Evolutionary conservation across 2,329 filamentous ascomycete species (phyloP).

Genomic region (Pseudogymnoascus sp.): DNA sequence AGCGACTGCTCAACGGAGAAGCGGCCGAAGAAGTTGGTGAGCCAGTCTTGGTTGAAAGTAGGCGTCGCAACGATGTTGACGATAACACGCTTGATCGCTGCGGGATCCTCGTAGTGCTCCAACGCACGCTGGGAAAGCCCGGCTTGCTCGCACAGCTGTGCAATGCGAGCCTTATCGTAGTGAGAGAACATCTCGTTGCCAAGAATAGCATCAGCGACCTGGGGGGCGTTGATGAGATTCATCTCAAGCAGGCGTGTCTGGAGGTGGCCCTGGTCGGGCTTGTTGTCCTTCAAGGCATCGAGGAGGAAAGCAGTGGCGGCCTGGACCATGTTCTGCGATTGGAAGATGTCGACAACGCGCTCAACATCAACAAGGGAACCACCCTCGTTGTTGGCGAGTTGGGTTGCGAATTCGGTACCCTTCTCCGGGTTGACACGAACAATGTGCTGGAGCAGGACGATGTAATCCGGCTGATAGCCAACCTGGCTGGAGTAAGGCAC

Average conservation of each 20-base stretch:
- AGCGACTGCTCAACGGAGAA: slow-evolving; percentile 92
- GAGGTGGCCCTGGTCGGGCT: slow-evolving; percentile 82
- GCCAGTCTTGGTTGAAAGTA: slow-evolving; percentile 84
- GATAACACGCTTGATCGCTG: slow-evolving; percentile 80
- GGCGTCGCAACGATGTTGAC: slow-evolving; percentile 74
- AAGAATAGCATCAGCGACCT: slow-evolving; percentile 95
- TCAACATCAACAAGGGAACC: slow-evolving; percentile 86
- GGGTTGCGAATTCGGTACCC: slow-evolving; percentile 87
- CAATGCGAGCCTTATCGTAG: slow-evolving; percentile 86
- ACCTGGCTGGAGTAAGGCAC: slow-evolving; percentile 78
- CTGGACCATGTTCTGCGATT: slow-evolving; percentile 95
- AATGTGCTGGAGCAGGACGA: slow-evolving; percentile 83
- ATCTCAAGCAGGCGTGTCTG: slow-evolving; percentile 96
- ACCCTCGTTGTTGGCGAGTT: slow-evolving; percentile 79
- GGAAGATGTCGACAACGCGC: slow-evolving; percentile 94
- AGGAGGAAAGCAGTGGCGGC: slow-evolving; percentile 97
- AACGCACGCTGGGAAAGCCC: slow-evolving; percentile 79
- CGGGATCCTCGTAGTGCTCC: slow-evolving; percentile 89
- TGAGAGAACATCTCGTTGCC: slow-evolving; percentile 98
- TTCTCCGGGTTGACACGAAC: slow-evolving; percentile 87
- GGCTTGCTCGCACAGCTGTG: slow-evolving; percentile 85
- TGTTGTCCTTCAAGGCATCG: slow-evolving; percentile 90
- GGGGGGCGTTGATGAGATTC: slow-evolving; percentile 93
- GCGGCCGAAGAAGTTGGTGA: slow-evolving; percentile 86
- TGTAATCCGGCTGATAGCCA: slow-evolving; percentile 93